phyloP scores from a whole-genome alignment of 331 rosid species.

The Phaseolus coccineus region DNA sequence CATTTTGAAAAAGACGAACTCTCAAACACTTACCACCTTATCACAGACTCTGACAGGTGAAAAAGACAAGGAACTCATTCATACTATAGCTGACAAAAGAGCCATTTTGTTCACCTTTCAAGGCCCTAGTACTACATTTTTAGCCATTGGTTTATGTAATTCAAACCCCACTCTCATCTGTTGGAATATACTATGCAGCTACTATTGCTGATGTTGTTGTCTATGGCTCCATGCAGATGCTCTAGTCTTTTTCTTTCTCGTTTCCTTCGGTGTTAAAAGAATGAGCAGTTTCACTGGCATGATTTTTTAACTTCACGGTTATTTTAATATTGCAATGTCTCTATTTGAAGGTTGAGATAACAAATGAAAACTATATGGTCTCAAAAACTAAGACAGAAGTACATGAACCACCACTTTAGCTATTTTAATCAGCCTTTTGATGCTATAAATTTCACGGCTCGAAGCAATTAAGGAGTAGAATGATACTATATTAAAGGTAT shows the following conservation, averaged over 20 bases:
- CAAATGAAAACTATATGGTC: not conserved
- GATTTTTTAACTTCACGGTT: not conserved
- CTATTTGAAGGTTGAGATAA: not conserved
- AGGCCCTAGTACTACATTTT: not conserved
- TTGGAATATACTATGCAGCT: not conserved
- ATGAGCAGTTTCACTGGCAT: not conserved
- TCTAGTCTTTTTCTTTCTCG: not conserved
- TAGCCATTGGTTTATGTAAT: slow-evolving; percentile 10
- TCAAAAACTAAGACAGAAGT: not conserved
- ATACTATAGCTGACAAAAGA: not conserved
- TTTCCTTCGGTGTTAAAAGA: not conserved
- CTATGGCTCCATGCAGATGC: slow-evolving; percentile 6
- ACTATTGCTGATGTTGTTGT: not conserved
- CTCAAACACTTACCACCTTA: slow-evolving; percentile 15
- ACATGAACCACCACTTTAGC: not conserved
- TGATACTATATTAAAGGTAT: not conserved
- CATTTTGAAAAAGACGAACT: slow-evolving; percentile 8
- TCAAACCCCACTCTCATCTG: not conserved
- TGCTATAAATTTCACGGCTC: not conserved
- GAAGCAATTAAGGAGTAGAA: not conserved
- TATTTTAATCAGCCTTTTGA: not conserved
- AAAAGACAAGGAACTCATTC: not conserved
- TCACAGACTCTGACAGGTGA: not conserved
- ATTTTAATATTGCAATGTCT: not conserved
- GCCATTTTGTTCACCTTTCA: slow-evolving; percentile 2